A percentile compares a stretch with the other conserved stretches of the same genome.
Conservation (phyloP, 2,329 filamentous ascomycete species). For the Oidium heveae region DNA sequence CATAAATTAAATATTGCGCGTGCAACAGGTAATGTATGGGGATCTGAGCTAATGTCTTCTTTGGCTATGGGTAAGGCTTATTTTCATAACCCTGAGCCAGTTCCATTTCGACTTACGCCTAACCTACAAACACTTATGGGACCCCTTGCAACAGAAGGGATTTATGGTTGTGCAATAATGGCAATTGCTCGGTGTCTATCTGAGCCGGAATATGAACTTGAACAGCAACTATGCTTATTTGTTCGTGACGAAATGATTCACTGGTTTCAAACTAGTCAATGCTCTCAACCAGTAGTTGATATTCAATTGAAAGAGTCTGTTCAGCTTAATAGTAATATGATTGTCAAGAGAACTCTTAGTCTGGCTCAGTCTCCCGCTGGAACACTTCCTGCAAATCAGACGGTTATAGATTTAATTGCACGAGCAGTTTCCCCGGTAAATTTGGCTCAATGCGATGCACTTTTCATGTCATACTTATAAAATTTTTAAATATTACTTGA, state of each 20-base stretch:
- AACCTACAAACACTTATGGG: slow-evolving; percentile 94
- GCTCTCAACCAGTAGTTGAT: slow-evolving; percentile 30
- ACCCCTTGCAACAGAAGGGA: slow-evolving; percentile 81
- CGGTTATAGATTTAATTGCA: slow-evolving; percentile 82
- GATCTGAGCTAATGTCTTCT: slow-evolving; percentile 73
- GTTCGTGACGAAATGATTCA: slow-evolving; percentile 95
- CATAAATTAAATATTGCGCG: slow-evolving; percentile 86
- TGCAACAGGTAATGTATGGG: slow-evolving; percentile 81
- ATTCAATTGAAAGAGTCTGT: slow-evolving; percentile 47
- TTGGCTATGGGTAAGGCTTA: slow-evolving; percentile 66
- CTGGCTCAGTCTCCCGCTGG: slow-evolving; percentile 48
- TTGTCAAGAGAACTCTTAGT: slow-evolving; percentile 73
- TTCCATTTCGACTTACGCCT: slow-evolving; percentile 90
- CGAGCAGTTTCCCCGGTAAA: slow-evolving; percentile 81
- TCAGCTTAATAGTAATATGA: slow-evolving; percentile 64
- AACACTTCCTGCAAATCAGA: slow-evolving; percentile 85
- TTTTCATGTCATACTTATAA: slow-evolving; percentile 93
- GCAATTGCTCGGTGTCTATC: slow-evolving; percentile 84
- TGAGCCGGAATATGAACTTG: slow-evolving; percentile 72
- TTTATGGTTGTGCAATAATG: slow-evolving; percentile 90
- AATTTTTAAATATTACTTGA: slow-evolving; percentile 8
- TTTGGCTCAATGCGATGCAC: slow-evolving; percentile 62
- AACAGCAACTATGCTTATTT: slow-evolving; percentile 81
- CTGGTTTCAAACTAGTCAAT: slow-evolving; percentile 70
- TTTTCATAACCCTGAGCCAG: slow-evolving; percentile 85